Conservation (phyloP, 768 basidiomycete species). For the Pleurotus tuoliensis region DNA sequence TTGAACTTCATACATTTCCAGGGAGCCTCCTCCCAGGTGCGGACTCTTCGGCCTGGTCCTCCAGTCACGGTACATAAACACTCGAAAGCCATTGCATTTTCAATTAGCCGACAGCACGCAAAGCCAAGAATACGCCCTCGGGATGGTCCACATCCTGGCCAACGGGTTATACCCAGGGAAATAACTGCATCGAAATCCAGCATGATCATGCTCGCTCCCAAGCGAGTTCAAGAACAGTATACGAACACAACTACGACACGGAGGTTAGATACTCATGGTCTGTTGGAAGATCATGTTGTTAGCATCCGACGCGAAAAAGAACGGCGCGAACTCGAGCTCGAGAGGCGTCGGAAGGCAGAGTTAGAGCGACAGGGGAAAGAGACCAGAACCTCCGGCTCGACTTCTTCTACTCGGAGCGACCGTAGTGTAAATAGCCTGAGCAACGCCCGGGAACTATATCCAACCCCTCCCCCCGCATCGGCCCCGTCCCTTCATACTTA, state of each 20-base stretch:
- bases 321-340: constrained; percentile 15
- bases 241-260: constrained; percentile 73
- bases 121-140: constrained; percentile 21
- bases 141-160: constrained; percentile 5
- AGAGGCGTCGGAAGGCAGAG: constrained; percentile 22
- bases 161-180: constrained; percentile 6
- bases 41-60: constrained; percentile 48
- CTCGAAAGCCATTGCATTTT: constrained; percentile 75
- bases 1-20: constrained; percentile 56
- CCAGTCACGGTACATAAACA: constrained; percentile 76
- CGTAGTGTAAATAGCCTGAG: not conserved
- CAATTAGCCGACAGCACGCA: constrained; percentile 63
- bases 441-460: constrained; percentile 5
- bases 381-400: constrained; percentile 17
- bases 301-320: constrained; percentile 15
- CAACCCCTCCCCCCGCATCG: constrained; percentile 17
- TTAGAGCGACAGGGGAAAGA: constrained; percentile 24
- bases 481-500: constrained; percentile 18
- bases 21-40: constrained; percentile 38
- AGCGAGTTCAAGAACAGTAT: constrained; percentile 73
- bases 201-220: constrained; percentile 68
- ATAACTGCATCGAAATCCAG: constrained; percentile 16
- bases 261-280: constrained; percentile 62
- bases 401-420: constrained; percentile 21
- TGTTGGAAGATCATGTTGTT: constrained; percentile 45